Evolutionary conservation across 208 protist species (phyloP).

Genomic region (Phytomonas sp.): DNA sequence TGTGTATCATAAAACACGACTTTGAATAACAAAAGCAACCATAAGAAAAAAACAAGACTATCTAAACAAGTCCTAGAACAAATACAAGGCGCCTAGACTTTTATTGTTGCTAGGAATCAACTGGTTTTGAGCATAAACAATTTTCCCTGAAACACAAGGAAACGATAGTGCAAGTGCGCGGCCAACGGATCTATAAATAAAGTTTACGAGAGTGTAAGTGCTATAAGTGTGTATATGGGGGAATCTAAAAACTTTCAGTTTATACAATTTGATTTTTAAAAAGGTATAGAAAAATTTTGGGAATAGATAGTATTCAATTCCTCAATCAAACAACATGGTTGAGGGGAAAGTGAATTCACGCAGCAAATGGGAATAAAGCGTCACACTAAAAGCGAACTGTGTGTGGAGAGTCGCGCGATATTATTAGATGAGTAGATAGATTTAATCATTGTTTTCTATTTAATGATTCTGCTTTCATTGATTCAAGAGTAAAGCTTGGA

Average conservation of each 20-base stretch:
- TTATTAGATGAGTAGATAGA: not conserved
- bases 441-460: not conserved
- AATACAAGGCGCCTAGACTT: not conserved
- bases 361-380: not conserved
- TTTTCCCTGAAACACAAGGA: not conserved
- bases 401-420: not conserved
- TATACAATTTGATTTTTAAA: conserved; percentile 1
- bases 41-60: conserved; percentile 10
- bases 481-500: not conserved
- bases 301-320: not conserved
- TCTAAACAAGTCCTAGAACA: not conserved
- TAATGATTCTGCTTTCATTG: not conserved
- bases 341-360: not conserved
- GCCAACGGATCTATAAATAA: not conserved
- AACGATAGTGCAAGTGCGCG: not conserved
- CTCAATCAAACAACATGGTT: not conserved
- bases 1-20: not conserved
- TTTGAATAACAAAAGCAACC: not conserved
- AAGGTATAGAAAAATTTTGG: not conserved
- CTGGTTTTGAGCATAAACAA: not conserved
- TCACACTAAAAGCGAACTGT: not conserved
- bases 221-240: not conserved
- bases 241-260: conserved; percentile 1
- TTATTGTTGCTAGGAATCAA: not conserved
- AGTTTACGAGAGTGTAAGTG: not conserved